A percentile compares a stretch with the other conserved stretches of the same genome.
Evolutionary conservation across 2,329 filamentous ascomycete genomes (phyloP).

Genomic region (Pseudocercospora ulei): DNA sequence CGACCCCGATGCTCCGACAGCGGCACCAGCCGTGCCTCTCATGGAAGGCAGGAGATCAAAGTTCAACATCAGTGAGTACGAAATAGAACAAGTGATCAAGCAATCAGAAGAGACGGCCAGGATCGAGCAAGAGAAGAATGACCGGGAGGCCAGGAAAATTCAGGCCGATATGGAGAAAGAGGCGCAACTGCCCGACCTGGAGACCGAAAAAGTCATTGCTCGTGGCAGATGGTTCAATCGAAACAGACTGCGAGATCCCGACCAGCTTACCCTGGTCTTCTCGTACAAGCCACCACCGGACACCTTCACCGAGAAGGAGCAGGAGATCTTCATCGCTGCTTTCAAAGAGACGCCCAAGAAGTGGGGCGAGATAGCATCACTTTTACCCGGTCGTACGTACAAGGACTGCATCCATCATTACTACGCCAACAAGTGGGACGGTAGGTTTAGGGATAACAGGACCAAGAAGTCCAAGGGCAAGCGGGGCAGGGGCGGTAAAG

Average conservation of each 20-base stretch:
- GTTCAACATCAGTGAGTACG: slow-evolving; percentile 59
- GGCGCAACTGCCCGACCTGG: slow-evolving; percentile 62
- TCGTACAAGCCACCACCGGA: slow-evolving; percentile 62
- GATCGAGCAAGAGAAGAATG: slow-evolving; percentile 51
- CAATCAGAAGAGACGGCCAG: slow-evolving; percentile 64
- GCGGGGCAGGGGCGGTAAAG: slow-evolving; percentile 43
- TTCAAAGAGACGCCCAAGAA: slow-evolving; percentile 72
- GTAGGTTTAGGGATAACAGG: slow-evolving; percentile 66
- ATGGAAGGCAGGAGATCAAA: slow-evolving; percentile 47
- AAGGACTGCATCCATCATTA: slow-evolving; percentile 78
- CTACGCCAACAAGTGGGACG: slow-evolving; percentile 66
- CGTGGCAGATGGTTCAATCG: slow-evolving; percentile 54
- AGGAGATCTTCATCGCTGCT: slow-evolving; percentile 59
- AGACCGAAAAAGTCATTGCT: slow-evolving; percentile 51
- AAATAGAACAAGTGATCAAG: slow-evolving; percentile 61
- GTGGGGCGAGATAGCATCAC: slow-evolving; percentile 66
- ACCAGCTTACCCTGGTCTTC: slow-evolving; percentile 59
- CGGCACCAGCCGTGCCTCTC: slow-evolving; percentile 35
- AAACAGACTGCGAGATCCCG: slow-evolving; percentile 55
- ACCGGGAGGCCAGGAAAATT: slow-evolving; percentile 51
- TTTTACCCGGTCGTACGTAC: slow-evolving; percentile 58
- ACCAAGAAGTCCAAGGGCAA: slow-evolving; percentile 42
- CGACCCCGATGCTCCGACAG: slow-evolving; percentile 41
- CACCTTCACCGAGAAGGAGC: slow-evolving; percentile 65
- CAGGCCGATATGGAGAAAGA: slow-evolving; percentile 68